Percentiles rank a stretch among this genome's conserved stretches.
phyloP scores from a whole-genome alignment of 2,329 filamentous ascomycete genomes.

The Keithomyces neogunnii region DNA sequence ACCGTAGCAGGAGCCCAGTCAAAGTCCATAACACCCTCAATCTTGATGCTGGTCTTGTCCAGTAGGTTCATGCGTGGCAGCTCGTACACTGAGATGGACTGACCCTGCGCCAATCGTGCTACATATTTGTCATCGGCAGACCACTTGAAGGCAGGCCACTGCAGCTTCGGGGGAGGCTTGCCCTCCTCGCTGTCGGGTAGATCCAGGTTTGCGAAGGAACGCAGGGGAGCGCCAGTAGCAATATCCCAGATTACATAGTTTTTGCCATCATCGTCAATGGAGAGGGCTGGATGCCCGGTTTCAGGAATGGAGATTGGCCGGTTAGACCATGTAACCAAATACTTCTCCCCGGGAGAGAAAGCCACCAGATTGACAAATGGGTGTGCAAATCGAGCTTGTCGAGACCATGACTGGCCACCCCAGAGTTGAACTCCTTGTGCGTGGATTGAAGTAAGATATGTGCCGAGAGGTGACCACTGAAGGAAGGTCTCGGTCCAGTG shows the following conservation, averaged over 20 bases:
- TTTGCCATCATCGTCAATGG: slow-evolving; percentile 92
- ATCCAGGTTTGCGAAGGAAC: slow-evolving; percentile 90
- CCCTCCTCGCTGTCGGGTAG: slow-evolving; percentile 49
- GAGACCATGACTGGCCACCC: slow-evolving; percentile 83
- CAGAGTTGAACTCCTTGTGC: slow-evolving; percentile 94
- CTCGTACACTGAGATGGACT: slow-evolving; percentile 88
- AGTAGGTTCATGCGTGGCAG: slow-evolving; percentile 81
- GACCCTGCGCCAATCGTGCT: slow-evolving; percentile 77
- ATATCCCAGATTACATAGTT: slow-evolving; percentile 99
- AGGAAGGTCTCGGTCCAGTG: slow-evolving; percentile 99
- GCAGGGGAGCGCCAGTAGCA: slow-evolving; percentile 76
- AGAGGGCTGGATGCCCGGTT: slow-evolving; percentile 71
- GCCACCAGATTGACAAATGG: slow-evolving; percentile 93
- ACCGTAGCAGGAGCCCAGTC: slow-evolving; percentile 89
- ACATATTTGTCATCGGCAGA: slow-evolving; percentile 96
- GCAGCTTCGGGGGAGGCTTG: slow-evolving; percentile 74
- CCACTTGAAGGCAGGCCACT: slow-evolving; percentile 99
- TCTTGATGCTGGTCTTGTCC: slow-evolving; percentile 88
- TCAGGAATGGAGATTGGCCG: slow-evolving; percentile 88
- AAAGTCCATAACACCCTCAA: slow-evolving; percentile 94
- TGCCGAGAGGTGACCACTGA: slow-evolving; percentile 94
- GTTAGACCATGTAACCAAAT: slow-evolving; percentile 94
- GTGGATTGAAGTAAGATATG: slow-evolving; percentile 90
- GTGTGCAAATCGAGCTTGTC: slow-evolving; percentile 89
- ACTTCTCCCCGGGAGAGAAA: slow-evolving; percentile 89